Conservation (phyloP, 768 basidiomycete species). For the Panaeolus papilionaceus region DNA sequence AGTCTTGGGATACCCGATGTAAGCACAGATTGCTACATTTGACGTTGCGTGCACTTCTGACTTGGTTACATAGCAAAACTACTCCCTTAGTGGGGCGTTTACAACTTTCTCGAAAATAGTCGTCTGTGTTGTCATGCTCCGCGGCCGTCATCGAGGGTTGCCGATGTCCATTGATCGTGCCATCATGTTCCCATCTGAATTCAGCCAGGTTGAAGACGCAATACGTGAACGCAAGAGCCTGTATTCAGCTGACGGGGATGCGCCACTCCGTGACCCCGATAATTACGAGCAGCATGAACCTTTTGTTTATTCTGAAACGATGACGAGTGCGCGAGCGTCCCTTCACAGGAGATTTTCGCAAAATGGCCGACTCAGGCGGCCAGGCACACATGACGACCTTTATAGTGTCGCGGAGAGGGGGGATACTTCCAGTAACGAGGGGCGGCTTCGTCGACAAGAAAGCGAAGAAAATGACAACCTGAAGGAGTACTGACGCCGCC, state of each 20-base stretch:
- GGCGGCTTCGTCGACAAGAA: background rate
- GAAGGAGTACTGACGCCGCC: background rate
- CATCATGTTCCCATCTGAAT: slow-evolving; percentile 78
- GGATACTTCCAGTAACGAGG: slow-evolving; percentile 9
- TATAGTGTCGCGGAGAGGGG: slow-evolving; percentile 14
- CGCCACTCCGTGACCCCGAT: background rate
- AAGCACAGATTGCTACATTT: slow-evolving; percentile 27
- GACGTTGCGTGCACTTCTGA: background rate
- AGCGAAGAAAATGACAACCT: slow-evolving; percentile 3
- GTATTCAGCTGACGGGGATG: background rate
- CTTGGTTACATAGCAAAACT: slow-evolving; percentile 64
- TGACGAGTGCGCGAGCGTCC: slow-evolving; percentile 20
- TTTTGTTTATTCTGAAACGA: slow-evolving; percentile 25
- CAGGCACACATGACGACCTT: slow-evolving; percentile 4
- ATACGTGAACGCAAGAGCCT: slow-evolving; percentile 18
- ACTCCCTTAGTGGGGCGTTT: slow-evolving; percentile 82
- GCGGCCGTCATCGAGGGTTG: slow-evolving; percentile 89
- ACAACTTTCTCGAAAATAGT: slow-evolving; percentile 87
- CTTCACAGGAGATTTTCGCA: slow-evolving; percentile 21
- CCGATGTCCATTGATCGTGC: slow-evolving; percentile 91
- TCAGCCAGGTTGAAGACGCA: slow-evolving; percentile 38
- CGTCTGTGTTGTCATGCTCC: slow-evolving; percentile 88
- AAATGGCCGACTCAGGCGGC: background rate
- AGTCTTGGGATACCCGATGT: slow-evolving; percentile 89
- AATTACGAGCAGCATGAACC: slow-evolving; percentile 11